Percentiles rank a stretch among this genome's conserved stretches.
Evolutionary conservation across 164 flowering plant species (phyloP).

Genomic region (Malania oleifera): DNA sequence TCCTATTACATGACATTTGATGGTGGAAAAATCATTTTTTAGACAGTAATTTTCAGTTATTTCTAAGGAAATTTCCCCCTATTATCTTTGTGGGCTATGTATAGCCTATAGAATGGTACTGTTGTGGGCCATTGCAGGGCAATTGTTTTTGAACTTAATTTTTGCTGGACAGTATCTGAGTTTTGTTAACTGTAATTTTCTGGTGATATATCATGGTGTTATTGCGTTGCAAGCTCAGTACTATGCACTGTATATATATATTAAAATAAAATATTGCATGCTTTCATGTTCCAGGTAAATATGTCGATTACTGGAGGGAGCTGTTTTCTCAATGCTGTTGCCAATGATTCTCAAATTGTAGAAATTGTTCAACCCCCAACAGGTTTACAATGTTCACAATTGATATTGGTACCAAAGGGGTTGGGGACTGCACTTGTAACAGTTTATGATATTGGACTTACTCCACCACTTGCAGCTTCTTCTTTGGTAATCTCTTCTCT

Average conservation of each 20-base stretch:
- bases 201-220: too few species aligned
- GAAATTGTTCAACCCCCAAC: conserved; percentile 54
- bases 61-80: too few species aligned
- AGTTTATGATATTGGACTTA: conserved; percentile 68
- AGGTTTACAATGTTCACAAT: conserved; percentile 45
- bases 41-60: neutral
- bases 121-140: too few species aligned
- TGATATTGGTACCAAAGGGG: conserved; percentile 61
- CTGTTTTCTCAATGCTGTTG: conserved; percentile 57
- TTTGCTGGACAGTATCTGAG: too few species aligned
- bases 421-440: conserved; percentile 72
- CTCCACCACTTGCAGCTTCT: conserved; percentile 64
- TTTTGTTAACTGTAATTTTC: too few species aligned
- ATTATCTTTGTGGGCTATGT: too few species aligned
- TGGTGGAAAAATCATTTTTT: too few species aligned
- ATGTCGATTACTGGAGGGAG: conserved; percentile 86
- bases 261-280: neutral
- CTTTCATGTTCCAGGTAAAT: conserved; percentile 35
- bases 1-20: too few species aligned
- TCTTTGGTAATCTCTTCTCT: conserved; percentile 44
- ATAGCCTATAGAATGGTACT: too few species aligned
- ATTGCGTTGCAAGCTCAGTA: too few species aligned
- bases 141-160: too few species aligned
- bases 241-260: too few species aligned
- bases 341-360: conserved; percentile 72